Evolutionary conservation across 257 asterid genomes (phyloP).

Genomic region (Solanum medicagineum): DNA sequence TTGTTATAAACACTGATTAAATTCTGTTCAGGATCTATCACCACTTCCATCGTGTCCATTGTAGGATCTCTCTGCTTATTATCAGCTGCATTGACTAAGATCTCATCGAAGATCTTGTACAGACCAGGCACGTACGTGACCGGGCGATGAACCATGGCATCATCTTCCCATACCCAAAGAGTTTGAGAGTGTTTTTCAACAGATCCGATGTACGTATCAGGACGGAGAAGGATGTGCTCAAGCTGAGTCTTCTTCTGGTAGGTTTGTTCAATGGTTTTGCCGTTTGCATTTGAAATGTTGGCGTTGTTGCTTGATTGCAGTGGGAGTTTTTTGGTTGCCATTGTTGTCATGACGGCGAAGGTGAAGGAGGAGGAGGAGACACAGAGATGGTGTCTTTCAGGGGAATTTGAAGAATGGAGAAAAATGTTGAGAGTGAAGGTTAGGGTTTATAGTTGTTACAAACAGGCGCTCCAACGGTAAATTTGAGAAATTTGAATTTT

Average conservation of each 20-base stretch:
- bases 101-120: constrained; percentile 92
- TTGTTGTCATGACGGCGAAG: constrained; percentile 4
- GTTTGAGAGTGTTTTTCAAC: constrained; percentile 68
- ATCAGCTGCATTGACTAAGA: constrained; percentile 88
- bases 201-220: constrained; percentile 93
- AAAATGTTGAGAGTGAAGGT: neutral
- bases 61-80: constrained; percentile 84
- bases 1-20: constrained; percentile 64
- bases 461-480: neutral
- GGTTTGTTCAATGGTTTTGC: constrained; percentile 76
- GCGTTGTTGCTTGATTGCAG: constrained; percentile 65
- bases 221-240: constrained; percentile 95
- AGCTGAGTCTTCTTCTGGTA: constrained; percentile 96
- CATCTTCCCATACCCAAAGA: constrained; percentile 69
- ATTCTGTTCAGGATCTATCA: constrained; percentile 56
- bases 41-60: constrained; percentile 71
- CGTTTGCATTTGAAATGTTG: constrained; percentile 25
- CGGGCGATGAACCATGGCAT: constrained; percentile 38
- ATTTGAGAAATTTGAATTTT: neutral
- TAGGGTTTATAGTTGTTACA: neutral
- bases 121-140: constrained; percentile 79
- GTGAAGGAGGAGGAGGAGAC: neutral
- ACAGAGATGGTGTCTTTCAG: neutral
- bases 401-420: constrained; percentile 11
- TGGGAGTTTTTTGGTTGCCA: constrained; percentile 55